phyloP scores from a whole-genome alignment of 2,329 filamentous ascomycete genomes.

The Basipetospora chlamydospora region DNA sequence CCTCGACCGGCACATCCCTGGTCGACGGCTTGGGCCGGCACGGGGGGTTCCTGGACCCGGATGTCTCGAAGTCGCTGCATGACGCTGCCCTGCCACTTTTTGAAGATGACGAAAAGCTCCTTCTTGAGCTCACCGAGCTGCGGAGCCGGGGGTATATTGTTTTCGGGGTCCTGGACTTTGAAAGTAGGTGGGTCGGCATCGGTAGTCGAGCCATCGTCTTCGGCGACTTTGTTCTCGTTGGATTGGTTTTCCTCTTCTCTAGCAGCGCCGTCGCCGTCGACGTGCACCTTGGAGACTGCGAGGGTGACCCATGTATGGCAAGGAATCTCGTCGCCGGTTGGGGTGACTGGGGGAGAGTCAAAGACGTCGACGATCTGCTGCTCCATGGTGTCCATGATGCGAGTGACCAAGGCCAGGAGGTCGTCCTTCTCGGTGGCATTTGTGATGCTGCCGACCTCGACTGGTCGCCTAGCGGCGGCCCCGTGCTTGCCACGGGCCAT shows the following conservation, averaged over 20 bases:
- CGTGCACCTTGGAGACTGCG: conserved; percentile 7
- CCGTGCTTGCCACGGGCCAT: conserved; percentile 26
- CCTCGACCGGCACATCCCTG: conserved; percentile 1
- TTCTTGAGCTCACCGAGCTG: conserved; percentile 52
- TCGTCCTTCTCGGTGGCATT: conserved; percentile 34
- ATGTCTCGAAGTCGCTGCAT: conserved; percentile 58
- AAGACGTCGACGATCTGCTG: conserved; percentile 37
- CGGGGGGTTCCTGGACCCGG: conserved; percentile 29
- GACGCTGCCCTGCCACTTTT: conserved; percentile 64
- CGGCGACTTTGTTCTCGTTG: conserved; percentile 17
- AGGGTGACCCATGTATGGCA: conserved; percentile 18
- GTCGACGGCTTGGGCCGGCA: background rate
- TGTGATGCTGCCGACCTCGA: conserved; percentile 36
- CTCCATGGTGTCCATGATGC: conserved; percentile 41
- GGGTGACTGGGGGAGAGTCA: conserved; percentile 26
- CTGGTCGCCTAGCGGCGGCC: conserved; percentile 25
- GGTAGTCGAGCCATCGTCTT: conserved; percentile 2
- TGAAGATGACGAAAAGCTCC: conserved; percentile 56
- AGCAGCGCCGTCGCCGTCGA: background rate
- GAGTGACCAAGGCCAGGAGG: conserved; percentile 32
- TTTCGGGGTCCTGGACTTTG: conserved; percentile 6
- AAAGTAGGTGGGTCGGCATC: no score
- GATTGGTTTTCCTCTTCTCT: conserved; percentile 9
- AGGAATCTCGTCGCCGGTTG: conserved; percentile 16
- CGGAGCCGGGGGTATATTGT: conserved; percentile 19